Evolutionary conservation across 2,329 filamentous ascomycete species (phyloP), one percentile per base, ranked within the genome.

Genomic region (Colletotrichum graminicola): DNA sequence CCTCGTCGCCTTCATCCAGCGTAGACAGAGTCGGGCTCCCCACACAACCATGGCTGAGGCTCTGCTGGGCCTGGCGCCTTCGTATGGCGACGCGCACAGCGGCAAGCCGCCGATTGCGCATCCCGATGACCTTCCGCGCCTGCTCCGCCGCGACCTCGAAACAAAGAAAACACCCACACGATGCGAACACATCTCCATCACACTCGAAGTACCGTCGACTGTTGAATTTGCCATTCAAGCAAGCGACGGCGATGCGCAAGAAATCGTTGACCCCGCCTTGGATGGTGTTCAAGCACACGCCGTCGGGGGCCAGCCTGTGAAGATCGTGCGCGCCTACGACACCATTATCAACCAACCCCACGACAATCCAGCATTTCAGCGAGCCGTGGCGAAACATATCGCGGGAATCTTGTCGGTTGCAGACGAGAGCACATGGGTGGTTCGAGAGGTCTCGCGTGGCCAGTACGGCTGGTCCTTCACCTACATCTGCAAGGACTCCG

Each of bases 401-500:
- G 79, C 85, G 41, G 76, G 75, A 14, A 78, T 80, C 3, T 74
- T 90, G 18, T 79, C 83, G 32, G 77, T 78, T 10, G 80, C 83
- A 4, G 88, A 90, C 72, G 80, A 79, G 18, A 87, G 87, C 73
- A 78, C 77, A 0, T 90, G 88, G 88, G 76, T 75, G 2, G 77
- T 85, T 36, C 80, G 84, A 26, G 80, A 85, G 23, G 80, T 86
- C 26, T 82, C 83, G 32, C 80, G 83, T 18, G 80, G 77, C 10
- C 73, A 82, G 0, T 83, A 87, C 55, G 87, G 87, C 6, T 89
- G 88, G 87, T 82, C 80, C 1, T 85, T 90, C 65, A 83, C 81
- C 3, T 90, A 87, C 73, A 78, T 83, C 23, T 90, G 88, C 80
- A 85, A 83, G 68, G 81, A 85, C 72, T 90, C 88, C 2, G 79